Evolutionary conservation across 176 grass and related monocot genomes (phyloP).

Genomic region (Musa schizocarpa): DNA sequence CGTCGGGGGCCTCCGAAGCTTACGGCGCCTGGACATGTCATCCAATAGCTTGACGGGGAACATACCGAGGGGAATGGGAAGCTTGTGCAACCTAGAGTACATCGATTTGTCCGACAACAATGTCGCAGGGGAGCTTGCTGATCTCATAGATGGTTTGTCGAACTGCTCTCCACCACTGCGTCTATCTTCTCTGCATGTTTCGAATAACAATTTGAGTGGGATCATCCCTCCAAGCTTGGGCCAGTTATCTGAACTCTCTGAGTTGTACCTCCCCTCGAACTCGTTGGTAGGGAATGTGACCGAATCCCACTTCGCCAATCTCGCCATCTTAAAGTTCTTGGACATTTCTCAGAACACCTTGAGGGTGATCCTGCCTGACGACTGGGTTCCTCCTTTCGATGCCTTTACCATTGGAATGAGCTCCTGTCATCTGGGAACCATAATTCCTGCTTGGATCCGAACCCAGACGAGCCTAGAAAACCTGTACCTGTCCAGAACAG

Average conservation of each 20-base stretch:
- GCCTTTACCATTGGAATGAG: not conserved
- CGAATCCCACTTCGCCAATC: conserved; percentile 20
- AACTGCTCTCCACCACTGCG: not conserved
- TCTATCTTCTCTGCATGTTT: too few species aligned
- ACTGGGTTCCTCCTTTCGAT: not conserved
- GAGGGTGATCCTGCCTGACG: not conserved
- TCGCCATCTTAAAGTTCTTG: conserved; percentile 8
- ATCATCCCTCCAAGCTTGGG: conserved; percentile 14
- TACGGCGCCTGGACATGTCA: not conserved
- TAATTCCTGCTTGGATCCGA: not conserved
- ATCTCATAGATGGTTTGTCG: not conserved
- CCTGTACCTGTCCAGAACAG: not conserved
- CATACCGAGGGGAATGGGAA: not conserved
- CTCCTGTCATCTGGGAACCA: not conserved
- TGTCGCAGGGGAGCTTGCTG: not conserved
- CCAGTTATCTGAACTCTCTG: not conserved
- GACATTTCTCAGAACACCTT: conserved; percentile 24
- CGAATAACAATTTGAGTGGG: conserved; percentile 12
- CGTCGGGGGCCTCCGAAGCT: not conserved
- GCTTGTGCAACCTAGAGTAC: not conserved
- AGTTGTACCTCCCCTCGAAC: conserved; percentile 18
- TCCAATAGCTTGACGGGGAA: conserved; percentile 7
- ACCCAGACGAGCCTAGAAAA: not conserved
- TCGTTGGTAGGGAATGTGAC: conserved; percentile 11
- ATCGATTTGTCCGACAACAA: not conserved